phyloP scores from a whole-genome alignment of 768 basidiomycete genomes.

The Cantharellus cinnabarinus region DNA sequence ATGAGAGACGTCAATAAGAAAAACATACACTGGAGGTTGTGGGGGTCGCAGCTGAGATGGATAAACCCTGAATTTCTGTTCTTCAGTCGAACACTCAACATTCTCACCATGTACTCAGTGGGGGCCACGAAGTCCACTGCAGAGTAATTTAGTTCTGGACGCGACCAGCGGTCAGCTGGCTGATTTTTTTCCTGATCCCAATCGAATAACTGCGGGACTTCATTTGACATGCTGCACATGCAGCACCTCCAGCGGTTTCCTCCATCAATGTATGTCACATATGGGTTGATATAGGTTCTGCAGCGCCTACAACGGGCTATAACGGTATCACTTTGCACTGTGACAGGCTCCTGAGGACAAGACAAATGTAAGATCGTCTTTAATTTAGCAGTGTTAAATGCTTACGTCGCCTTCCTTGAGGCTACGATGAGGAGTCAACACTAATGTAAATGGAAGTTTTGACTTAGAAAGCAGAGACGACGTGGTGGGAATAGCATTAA shows the following conservation, averaged over 20 bases:
- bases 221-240: conserved; percentile 96
- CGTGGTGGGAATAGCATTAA: conserved; percentile 86
- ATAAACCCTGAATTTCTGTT: too few relatives aligned
- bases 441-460: conserved; percentile 73
- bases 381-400: too few relatives aligned
- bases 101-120: conserved; percentile 82
- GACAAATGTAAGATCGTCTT: too few relatives aligned
- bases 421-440: conserved; percentile 80
- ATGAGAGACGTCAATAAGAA: conserved; percentile 93
- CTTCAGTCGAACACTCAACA: neutral
- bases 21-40: conserved; percentile 90
- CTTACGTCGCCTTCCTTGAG: conserved; percentile 39
- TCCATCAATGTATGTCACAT: conserved; percentile 93
- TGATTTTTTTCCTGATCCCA: conserved; percentile 91
- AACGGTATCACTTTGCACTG: conserved; percentile 81
- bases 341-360: conserved; percentile 43
- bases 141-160: conserved; percentile 80
- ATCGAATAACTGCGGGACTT: conserved; percentile 94
- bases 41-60: conserved; percentile 49
- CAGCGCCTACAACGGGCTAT: conserved; percentile 93
- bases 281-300: conserved; percentile 94
- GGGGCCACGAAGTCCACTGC: conserved; percentile 97
- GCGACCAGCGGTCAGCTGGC: conserved; percentile 86
- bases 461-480: conserved; percentile 72
- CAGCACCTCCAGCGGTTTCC: conserved; percentile 98